Evolutionary conservation across 2,329 filamentous ascomycete species (phyloP).

Genomic region (Teratosphaeriaceae sp.): DNA sequence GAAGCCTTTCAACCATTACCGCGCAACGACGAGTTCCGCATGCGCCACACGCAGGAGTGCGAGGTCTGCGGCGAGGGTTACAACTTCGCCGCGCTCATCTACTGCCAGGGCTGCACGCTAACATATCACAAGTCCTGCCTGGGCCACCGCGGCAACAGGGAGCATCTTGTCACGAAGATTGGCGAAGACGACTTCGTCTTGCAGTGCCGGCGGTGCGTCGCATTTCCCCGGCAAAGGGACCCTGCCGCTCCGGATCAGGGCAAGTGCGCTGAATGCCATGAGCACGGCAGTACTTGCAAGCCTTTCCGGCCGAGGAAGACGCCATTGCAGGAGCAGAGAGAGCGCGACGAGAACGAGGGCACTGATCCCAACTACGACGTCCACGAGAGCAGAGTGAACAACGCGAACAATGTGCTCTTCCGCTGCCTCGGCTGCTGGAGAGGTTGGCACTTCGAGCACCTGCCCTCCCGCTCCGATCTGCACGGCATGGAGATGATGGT

Average conservation of each 20-base stretch:
- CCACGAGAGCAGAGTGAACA: slow-evolving; percentile 61
- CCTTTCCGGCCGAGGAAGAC: slow-evolving; percentile 70
- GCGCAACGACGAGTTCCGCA: slow-evolving; percentile 58
- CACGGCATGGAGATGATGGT: slow-evolving; percentile 42
- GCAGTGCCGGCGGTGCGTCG: slow-evolving; percentile 83
- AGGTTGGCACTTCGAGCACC: slow-evolving; percentile 77
- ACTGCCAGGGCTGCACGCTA: slow-evolving; percentile 84
- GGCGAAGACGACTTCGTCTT: slow-evolving; percentile 70
- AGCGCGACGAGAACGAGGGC: slow-evolving; percentile 71
- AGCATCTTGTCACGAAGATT: slow-evolving; percentile 88
- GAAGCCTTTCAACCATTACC: slow-evolving; percentile 65
- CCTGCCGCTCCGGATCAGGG: slow-evolving; percentile 60
- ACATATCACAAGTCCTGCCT: slow-evolving; percentile 80
- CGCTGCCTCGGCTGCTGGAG: slow-evolving; percentile 72
- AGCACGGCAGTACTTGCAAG: slow-evolving; percentile 60
- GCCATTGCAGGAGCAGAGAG: slow-evolving; percentile 72
- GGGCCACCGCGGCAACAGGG: slow-evolving; percentile 62
- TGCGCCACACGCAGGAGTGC: slow-evolving; percentile 64
- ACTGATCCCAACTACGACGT: slow-evolving; percentile 68
- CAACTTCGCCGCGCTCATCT: slow-evolving; percentile 64
- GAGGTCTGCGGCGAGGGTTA: slow-evolving; percentile 60
- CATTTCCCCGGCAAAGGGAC: slow-evolving; percentile 62
- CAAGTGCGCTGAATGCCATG: slow-evolving; percentile 63
- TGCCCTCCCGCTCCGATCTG: slow-evolving; percentile 50
- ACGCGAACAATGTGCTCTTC: slow-evolving; percentile 69